Evolutionary conservation across 805 yeast species (phyloP).

Genomic region (Metschnikowia amazonensis): DNA sequence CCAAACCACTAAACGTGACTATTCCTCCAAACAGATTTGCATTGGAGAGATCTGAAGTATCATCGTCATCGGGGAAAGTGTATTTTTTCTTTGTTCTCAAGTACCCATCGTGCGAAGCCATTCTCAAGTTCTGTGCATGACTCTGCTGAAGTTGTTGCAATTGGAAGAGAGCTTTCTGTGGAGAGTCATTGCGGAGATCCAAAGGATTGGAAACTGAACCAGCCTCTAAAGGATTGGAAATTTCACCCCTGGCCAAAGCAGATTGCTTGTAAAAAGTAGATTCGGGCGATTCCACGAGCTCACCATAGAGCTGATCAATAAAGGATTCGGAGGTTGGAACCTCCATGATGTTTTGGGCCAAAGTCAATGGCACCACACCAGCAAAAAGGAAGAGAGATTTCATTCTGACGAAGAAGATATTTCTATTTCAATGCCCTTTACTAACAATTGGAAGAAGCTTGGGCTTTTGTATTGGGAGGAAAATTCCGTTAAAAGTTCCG

Average conservation of each 20-base stretch:
- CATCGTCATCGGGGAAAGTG: slow-evolving; percentile 33
- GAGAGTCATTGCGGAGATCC: slow-evolving; percentile 1
- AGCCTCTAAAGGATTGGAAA: not conserved
- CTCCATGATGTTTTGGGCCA: not conserved
- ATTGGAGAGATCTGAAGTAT: slow-evolving; percentile 27
- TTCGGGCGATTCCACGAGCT: slow-evolving; percentile 10
- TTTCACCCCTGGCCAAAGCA: slow-evolving; percentile 4
- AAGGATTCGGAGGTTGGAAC: slow-evolving; percentile 6
- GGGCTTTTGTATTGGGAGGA: not conserved
- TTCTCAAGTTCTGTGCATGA: slow-evolving; percentile 6
- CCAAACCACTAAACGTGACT: slow-evolving; percentile 51
- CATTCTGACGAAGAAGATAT: not conserved
- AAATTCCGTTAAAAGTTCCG: slow-evolving; percentile 1
- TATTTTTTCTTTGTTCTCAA: slow-evolving; percentile 20
- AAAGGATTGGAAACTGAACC: not conserved
- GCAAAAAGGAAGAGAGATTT: not conserved
- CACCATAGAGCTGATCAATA: slow-evolving; percentile 18
- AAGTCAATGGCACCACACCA: not conserved
- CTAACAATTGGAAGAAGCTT: not conserved
- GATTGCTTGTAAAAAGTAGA: slow-evolving; percentile 6
- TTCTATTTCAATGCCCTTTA: not conserved
- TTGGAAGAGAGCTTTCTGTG: slow-evolving; percentile 3
- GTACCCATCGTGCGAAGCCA: slow-evolving; percentile 15
- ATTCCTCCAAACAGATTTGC: slow-evolving; percentile 45
- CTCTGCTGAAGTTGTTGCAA: slow-evolving; percentile 3